Conservation (phyloP, 2,329 filamentous ascomycete genomes). For the Sporothrix globosa region DNA sequence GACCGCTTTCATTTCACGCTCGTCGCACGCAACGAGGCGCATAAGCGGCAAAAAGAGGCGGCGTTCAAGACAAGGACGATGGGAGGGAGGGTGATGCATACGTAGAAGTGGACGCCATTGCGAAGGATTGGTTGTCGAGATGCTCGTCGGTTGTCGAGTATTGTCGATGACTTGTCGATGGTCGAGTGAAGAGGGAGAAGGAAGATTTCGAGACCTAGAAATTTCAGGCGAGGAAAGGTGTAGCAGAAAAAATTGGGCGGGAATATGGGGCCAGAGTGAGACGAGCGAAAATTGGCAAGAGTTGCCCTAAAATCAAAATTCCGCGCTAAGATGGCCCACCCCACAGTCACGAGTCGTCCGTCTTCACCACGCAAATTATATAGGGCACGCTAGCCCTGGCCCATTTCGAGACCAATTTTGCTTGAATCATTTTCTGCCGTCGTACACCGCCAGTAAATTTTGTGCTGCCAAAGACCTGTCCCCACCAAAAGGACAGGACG, state of each 20-base stretch:
- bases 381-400: constrained; percentile 36
- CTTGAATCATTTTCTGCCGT: constrained; percentile 29
- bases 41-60: neutral
- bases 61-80: constrained; percentile 21
- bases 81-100: constrained; percentile 30
- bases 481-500: constrained; percentile 28
- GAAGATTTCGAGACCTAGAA: constrained; percentile 18
- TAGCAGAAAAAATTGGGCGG: constrained; percentile 10
- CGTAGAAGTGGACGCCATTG: constrained; percentile 36
- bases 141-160: constrained; percentile 26
- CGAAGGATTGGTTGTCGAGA: constrained; percentile 25
- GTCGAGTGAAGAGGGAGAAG: constrained; percentile 10
- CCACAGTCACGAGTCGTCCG: constrained; percentile 1
- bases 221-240: constrained; percentile 16
- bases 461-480: neutral
- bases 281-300: constrained; percentile 15
- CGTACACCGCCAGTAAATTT: constrained; percentile 30
- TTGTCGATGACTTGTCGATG: constrained; percentile 27
- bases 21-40: neutral
- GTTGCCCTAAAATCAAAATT: neutral
- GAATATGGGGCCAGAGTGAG: neutral
- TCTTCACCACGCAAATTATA: neutral
- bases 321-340: neutral
- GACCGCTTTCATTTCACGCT: neutral
- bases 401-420: neutral